phyloP scores from a whole-genome alignment of 345 rosid species.

The Gossypium turneri region DNA sequence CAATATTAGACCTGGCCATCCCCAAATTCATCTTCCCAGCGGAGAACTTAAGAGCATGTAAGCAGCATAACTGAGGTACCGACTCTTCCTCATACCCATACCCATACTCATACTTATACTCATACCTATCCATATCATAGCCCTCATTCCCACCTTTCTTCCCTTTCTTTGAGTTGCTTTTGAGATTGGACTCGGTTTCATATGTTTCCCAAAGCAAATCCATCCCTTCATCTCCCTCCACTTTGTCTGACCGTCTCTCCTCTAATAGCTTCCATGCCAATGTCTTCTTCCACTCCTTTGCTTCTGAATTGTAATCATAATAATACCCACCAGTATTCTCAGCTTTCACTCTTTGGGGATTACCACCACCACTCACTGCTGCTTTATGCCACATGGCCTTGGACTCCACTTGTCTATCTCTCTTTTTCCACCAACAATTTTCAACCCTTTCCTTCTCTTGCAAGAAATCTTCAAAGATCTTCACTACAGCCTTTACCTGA shows the following conservation, averaged over 20 bases:
- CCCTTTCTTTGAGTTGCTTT: conserved; percentile 30
- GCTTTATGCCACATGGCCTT: conserved; percentile 23
- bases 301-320: conserved; percentile 22
- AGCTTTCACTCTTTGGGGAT: background rate
- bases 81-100: conserved; percentile 49
- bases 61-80: conserved; percentile 68
- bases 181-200: conserved; percentile 45
- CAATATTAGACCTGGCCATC: conserved; percentile 73
- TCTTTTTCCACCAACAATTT: conserved; percentile 25
- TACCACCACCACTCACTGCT: conserved; percentile 11
- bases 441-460: conserved; percentile 34
- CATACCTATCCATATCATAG: conserved; percentile 19
- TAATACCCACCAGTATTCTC: conserved; percentile 1
- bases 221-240: conserved; percentile 66
- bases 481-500: conserved; percentile 18
- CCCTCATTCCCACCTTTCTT: conserved; percentile 26
- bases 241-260: conserved; percentile 58
- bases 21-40: conserved; percentile 91
- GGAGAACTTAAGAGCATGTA: conserved; percentile 85
- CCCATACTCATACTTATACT: conserved; percentile 17
- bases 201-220: conserved; percentile 93
- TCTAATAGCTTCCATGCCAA: conserved; percentile 89
- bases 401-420: conserved; percentile 47
- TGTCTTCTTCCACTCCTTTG: conserved; percentile 94
- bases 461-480: conserved; percentile 35